phyloP scores from a whole-genome alignment of 2,329 filamentous ascomycete species.

The Capronia coronata region DNA sequence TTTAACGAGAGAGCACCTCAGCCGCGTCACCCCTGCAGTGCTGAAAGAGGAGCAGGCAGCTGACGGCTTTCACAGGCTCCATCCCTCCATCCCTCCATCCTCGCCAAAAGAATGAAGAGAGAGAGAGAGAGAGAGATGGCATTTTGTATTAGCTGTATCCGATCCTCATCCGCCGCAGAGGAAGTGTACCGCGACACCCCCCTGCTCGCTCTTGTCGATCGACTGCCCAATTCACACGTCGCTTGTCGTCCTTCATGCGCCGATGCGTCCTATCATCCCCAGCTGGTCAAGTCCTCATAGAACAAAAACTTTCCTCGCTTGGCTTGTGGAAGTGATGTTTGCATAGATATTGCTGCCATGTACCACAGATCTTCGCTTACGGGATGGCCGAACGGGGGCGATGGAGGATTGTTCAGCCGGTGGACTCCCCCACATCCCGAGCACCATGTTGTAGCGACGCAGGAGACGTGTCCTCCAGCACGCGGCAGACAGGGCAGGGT shows the following conservation, averaged over 20 bases:
- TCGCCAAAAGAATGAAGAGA: not conserved
- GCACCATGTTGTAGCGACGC: not conserved
- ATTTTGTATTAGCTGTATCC: not conserved
- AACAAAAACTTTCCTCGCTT: not conserved
- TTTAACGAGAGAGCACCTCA: not conserved
- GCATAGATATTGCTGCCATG: not conserved
- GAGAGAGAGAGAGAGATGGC: not conserved
- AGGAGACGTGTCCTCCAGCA: not conserved
- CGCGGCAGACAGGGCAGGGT: not conserved
- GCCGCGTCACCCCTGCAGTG: not conserved
- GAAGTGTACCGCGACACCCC: too few species aligned
- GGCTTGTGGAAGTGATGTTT: not conserved
- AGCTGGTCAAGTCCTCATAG: too few species aligned
- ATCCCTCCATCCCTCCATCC: not conserved
- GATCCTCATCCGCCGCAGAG: not conserved
- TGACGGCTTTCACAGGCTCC: not conserved
- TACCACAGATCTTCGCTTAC: too few species aligned
- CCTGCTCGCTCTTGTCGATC: too few species aligned
- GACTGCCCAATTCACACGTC: too few species aligned
- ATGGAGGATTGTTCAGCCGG: not conserved
- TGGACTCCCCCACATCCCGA: not conserved
- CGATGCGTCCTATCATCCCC: too few species aligned
- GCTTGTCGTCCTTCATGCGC: too few species aligned
- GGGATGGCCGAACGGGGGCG: too few species aligned
- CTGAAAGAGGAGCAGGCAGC: not conserved